Base-by-base conservation (phyloP, 2,329 filamentous ascomycete species). In the Colletotrichum sp. region DNA sequence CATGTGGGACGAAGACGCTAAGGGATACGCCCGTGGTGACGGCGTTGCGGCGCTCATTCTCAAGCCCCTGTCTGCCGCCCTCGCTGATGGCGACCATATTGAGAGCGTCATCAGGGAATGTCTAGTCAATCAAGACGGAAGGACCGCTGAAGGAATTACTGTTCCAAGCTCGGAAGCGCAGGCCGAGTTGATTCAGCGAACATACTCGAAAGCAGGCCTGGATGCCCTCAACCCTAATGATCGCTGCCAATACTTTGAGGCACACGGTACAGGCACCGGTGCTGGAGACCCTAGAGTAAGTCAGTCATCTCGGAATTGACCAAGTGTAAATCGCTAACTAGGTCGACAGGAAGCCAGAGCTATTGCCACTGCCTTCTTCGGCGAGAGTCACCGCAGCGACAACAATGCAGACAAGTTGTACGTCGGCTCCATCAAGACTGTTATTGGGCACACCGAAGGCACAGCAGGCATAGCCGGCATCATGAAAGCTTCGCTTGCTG, bases 1-100 rank as follows among this genome's bases (percentile, higher is more conserved):
- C 9, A 86, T 85, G 81, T 89, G 84, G 82, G 86, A 89, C 77
- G 81, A 79, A 4, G 80, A 80, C 3, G 90, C 88, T 0, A 82
- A 90, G 77, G 90, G 90, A 1, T 91, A 90, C 77, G 88, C 84
- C 6, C 84, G 90, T 1, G 90, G 89, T 10, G 90, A 92, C 59
- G 90, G 89, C 3, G 79, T 89, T 9, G 87, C 85, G 1, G 81
- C 83, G 0, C 77, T 91, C 0, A 79, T 90, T 1, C 75, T 92
- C 7, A 92, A 91, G 78, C 79, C 78, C 3, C 81, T 90, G 6
- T 82, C 77, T 16, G 76, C 83, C 2, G 90, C 90, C 0, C 69
- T 90, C 5, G 79, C 4, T 24, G 79, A 83, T 71, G 79, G 80
- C 24, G 79, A 83, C 44, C 44, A 75, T 36, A 82, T 83, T 18